phyloP scores from a whole-genome alignment of 345 rosid genomes.

The Arabidopsis suecica region DNA sequence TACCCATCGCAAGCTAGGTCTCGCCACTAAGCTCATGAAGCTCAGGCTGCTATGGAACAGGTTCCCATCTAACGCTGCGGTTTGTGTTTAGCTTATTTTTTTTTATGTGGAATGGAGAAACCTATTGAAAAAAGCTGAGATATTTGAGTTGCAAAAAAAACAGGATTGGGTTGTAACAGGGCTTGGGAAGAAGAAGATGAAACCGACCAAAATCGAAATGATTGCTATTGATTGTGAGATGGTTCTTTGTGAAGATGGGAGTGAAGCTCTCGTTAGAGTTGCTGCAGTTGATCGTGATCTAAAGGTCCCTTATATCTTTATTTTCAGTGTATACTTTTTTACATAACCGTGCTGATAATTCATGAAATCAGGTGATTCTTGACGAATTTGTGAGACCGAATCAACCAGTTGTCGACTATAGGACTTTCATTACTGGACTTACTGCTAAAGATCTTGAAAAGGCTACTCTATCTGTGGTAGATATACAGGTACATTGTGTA shows the following conservation, averaged over 20 bases:
- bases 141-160: constrained; percentile 2
- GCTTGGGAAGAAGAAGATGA: constrained; percentile 42
- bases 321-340: no score
- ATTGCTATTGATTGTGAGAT: constrained; percentile 91
- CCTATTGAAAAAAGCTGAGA: background rate
- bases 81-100: constrained; percentile 41
- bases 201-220: constrained; percentile 33
- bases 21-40: constrained; percentile 99
- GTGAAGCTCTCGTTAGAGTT: constrained; percentile 77
- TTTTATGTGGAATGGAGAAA: background rate
- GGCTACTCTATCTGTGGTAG: constrained; percentile 55
- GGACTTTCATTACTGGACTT: constrained; percentile 76
- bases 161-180: constrained; percentile 76
- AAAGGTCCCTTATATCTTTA: constrained; percentile 33
- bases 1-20: constrained; percentile 93
- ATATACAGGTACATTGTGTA: constrained; percentile 48
- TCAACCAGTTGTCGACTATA: constrained; percentile 67
- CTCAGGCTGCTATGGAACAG: constrained; percentile 99
- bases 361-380: constrained; percentile 55
- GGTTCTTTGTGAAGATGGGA: constrained; percentile 94
- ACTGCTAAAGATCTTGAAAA: constrained; percentile 59
- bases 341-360: no score
- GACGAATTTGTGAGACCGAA: constrained; percentile 67
- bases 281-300: constrained; percentile 73
- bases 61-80: constrained; percentile 68